Conservation (phyloP, 352 stramenopile genomes). For the Albugo laibachii region DNA sequence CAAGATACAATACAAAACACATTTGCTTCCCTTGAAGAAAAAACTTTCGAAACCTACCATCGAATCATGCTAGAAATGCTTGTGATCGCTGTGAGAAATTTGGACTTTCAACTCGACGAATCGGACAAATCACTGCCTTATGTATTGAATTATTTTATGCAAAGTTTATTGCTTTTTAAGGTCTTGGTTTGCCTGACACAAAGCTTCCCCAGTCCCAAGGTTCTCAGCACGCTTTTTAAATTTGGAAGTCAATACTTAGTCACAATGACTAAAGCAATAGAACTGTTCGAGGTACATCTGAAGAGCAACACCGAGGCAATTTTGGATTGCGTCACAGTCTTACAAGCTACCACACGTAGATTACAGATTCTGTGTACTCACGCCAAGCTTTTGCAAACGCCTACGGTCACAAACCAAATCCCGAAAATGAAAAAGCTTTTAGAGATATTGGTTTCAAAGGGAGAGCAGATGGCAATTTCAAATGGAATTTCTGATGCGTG, state of each 20-base stretch:
- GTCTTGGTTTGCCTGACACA: constrained; percentile 36
- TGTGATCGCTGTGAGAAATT: constrained; percentile 13
- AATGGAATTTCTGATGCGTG: constrained; percentile 38
- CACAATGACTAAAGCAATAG: constrained; percentile 24
- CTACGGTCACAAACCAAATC: constrained; percentile 24
- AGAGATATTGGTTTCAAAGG: constrained; percentile 32
- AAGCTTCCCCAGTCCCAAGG: constrained; percentile 25
- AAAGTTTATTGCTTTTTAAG: constrained; percentile 36
- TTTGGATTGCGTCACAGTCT: constrained; percentile 25
- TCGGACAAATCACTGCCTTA: constrained; percentile 5
- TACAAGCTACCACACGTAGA: constrained; percentile 33
- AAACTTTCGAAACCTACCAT: constrained; percentile 23
- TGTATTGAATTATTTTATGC: constrained; percentile 27
- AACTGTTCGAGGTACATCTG: constrained; percentile 33
- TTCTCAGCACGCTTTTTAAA: constrained; percentile 33
- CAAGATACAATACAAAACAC: background rate
- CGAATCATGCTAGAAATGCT: constrained; percentile 25
- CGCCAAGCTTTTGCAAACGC: constrained; percentile 35
- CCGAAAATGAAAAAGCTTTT: constrained; percentile 43
- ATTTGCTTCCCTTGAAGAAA: constrained; percentile 15
- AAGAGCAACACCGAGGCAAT: constrained; percentile 19
- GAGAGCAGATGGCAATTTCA: constrained; percentile 25
- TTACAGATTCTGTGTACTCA: constrained; percentile 46
- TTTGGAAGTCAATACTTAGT: constrained; percentile 28
- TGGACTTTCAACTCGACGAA: constrained; percentile 13